Percentiles rank a stretch among this genome's conserved stretches.
These are phyloP conservation scores for Tricholoma terreum DNA, from an alignment of 768 basidiomycete species.

Conservation along the genomic window DNA sequence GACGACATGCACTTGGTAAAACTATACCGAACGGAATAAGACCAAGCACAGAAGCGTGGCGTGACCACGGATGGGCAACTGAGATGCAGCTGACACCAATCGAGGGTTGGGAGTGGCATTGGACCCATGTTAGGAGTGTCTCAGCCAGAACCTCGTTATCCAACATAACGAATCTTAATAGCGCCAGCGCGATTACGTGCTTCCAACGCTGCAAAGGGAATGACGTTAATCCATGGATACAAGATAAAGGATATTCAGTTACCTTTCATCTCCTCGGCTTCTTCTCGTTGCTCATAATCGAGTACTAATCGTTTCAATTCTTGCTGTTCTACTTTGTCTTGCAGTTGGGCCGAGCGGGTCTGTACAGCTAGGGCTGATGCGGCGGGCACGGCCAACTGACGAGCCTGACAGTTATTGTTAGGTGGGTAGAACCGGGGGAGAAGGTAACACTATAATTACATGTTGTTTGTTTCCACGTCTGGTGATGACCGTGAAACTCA, in stretches of 20 bases:
- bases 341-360: conserved; percentile 86
- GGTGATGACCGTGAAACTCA: conserved; percentile 92
- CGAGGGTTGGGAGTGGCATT: neutral
- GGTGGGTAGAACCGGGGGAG: conserved; percentile 7
- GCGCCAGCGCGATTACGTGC: conserved; percentile 61
- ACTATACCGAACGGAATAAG: neutral
- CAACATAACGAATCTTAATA: conserved; percentile 77
- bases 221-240: conserved; percentile 1
- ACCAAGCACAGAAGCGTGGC: neutral
- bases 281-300: conserved; percentile 87
- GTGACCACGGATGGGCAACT: neutral
- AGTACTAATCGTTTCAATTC: conserved; percentile 94
- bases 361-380: conserved; percentile 88
- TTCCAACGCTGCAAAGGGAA: conserved; percentile 52
- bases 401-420: conserved; percentile 49
- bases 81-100: neutral
- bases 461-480: conserved; percentile 94
- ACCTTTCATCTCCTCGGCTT: conserved; percentile 82
- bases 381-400: conserved; percentile 86
- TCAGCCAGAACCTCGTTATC: conserved; percentile 31
- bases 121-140: neutral
- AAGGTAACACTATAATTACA: conserved; percentile 38
- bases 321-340: conserved; percentile 95
- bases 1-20: neutral
- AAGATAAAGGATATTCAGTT: conserved; percentile 1